A percentile compares a stretch with the other conserved stretches of the same genome.
These are phyloP conservation scores for Erigeron canadensis DNA, from an alignment of 129 eudicot species.

Conservation along the genomic window DNA sequence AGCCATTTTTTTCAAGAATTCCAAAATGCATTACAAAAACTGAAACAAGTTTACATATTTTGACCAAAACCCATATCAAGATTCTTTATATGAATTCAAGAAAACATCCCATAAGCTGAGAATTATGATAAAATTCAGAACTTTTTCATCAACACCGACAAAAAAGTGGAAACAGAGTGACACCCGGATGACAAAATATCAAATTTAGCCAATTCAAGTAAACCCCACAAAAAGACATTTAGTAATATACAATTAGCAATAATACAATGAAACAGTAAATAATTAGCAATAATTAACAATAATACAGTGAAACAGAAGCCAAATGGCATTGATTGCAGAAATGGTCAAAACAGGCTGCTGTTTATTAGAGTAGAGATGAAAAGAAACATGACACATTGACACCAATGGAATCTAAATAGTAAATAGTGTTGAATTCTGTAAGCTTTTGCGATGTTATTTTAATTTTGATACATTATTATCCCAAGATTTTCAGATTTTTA, in stretches of 20 bases:
- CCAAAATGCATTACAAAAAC: conserved; percentile 46
- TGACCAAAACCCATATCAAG: conserved; percentile 16
- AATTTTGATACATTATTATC: too few relatives aligned
- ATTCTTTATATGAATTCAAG: conserved; percentile 11
- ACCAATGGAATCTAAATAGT: too few relatives aligned
- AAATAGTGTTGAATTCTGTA: too few relatives aligned
- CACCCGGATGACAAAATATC: conserved; percentile 1
- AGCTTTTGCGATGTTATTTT: too few relatives aligned
- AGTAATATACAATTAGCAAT: conserved; percentile 8
- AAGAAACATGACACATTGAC: too few relatives aligned
- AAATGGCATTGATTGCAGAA: conserved; percentile 20
- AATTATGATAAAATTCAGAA: not conserved
- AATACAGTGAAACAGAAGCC: conserved; percentile 10
- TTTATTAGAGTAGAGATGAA: too few relatives aligned
- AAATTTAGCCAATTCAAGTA: conserved; percentile 19
- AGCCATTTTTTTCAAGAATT: conserved; percentile 46
- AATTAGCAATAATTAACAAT: too few relatives aligned
- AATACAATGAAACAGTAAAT: conserved; percentile 16
- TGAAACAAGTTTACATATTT: not conserved
- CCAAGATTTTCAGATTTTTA: too few relatives aligned
- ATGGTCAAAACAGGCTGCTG: not conserved
- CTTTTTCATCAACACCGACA: conserved; percentile 30
- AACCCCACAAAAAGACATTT: conserved; percentile 8
- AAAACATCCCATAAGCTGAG: not conserved
- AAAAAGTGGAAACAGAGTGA: conserved; percentile 11